Evolutionary conservation across 177 flowering plant genomes (phyloP).

Genomic region (Vitis hybrid): DNA sequence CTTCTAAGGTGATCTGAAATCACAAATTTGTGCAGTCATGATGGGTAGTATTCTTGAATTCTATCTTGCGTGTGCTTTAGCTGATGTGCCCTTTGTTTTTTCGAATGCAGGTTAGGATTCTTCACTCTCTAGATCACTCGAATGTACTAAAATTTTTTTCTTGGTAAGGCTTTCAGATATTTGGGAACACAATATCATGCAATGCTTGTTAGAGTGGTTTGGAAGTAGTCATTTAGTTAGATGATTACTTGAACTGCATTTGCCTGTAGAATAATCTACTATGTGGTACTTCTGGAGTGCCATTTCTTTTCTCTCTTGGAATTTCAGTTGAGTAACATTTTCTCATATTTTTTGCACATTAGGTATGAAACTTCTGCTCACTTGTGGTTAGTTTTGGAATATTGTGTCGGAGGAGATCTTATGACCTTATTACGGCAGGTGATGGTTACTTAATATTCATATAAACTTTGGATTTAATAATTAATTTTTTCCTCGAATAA

Average conservation of each 20-base stretch:
- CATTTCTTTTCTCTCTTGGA: background rate
- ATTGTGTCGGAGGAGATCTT: conserved; percentile 98
- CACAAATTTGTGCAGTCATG: background rate
- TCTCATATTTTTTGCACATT: background rate
- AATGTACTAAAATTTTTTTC: conserved; percentile 83
- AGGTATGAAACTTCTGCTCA: conserved; percentile 99
- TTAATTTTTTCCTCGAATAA: background rate
- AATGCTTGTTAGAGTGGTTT: background rate
- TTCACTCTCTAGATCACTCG: conserved; percentile 81
- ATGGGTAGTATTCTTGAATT: background rate
- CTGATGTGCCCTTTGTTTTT: background rate
- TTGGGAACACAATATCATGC: background rate
- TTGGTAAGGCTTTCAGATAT: conserved; percentile 52
- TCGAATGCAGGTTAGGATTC: conserved; percentile 71
- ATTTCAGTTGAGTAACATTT: background rate
- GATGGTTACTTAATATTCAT: background rate
- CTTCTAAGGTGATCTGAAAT: background rate
- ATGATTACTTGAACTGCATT: background rate
- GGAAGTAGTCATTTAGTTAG: background rate
- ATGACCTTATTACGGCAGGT: conserved; percentile 85
- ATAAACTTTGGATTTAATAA: no score
- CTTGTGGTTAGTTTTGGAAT: conserved; percentile 94
- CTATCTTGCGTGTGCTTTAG: background rate
- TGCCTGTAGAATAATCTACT: background rate
- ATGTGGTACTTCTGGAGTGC: background rate